Percentiles rank a stretch among this genome's conserved stretches.
phyloP scores from a whole-genome alignment of 2,329 filamentous ascomycete species.

The Neonectria punicea region DNA sequence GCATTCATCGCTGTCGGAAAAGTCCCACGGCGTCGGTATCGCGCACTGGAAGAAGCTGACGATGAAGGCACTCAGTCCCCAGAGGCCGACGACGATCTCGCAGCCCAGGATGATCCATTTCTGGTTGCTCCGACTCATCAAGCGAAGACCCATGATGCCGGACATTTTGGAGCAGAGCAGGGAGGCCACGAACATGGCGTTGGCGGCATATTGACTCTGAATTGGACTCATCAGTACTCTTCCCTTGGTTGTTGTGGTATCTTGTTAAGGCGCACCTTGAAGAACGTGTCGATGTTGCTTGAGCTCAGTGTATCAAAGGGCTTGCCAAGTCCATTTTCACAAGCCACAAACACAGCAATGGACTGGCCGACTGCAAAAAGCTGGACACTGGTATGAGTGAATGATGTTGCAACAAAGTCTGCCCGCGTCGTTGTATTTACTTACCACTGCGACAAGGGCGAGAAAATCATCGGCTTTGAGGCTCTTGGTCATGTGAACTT shows the following conservation, averaged over 20 bases:
- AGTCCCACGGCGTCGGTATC: conserved; percentile 42
- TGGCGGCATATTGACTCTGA: conserved; percentile 40
- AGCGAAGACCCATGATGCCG: conserved; percentile 38
- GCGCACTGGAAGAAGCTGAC: conserved; percentile 44
- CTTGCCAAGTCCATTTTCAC: conserved; percentile 40
- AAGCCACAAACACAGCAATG: conserved; percentile 30
- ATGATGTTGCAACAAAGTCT: not conserved
- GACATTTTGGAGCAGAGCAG: conserved; percentile 43
- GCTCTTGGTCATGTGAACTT: conserved; percentile 44
- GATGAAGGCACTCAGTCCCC: conserved; percentile 39
- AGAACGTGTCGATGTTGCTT: conserved; percentile 30
- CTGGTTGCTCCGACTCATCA: conserved; percentile 39
- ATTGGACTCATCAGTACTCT: too few species aligned
- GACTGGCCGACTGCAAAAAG: conserved; percentile 38
- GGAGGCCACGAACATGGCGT: conserved; percentile 40
- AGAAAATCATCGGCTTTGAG: conserved; percentile 42
- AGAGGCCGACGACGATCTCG: conserved; percentile 34
- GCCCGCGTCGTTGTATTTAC: not conserved
- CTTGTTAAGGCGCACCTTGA: conserved; percentile 36
- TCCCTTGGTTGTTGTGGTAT: too few species aligned
- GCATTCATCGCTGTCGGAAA: conserved; percentile 35
- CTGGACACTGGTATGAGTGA: conserved; percentile 22
- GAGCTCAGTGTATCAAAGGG: conserved; percentile 29
- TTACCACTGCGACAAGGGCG: conserved; percentile 40
- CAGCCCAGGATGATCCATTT: conserved; percentile 32